Evolutionary conservation across 2,329 filamentous ascomycete species (phyloP), one percentile per base, ranked within the genome.

Genomic region (Fusarium domesticum): DNA sequence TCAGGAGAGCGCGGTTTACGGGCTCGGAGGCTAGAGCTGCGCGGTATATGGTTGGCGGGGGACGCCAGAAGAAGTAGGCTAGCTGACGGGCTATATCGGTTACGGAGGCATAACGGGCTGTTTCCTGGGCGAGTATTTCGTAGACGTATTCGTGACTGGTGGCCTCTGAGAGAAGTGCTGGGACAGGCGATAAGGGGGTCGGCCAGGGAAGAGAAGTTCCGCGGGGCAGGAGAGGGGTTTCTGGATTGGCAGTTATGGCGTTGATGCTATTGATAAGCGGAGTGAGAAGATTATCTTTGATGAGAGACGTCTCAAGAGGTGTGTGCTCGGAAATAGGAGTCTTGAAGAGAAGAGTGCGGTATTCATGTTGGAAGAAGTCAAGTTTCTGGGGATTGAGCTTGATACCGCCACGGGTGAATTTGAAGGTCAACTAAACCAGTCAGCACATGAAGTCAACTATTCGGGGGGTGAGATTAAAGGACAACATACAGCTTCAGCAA

Each of bases 321-420:
- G 59, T 59, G 5, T 60, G 55, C 6, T 52, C 50, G 4, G 55
- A 17, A 20, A 51, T 17, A 6, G 56, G 57, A 2, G 59, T 50
- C 32, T 53, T 52, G 32, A 70, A 55, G 18, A 70, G 60, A 6
- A 64, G 56, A 20, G 63, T 64, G 15, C 64, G 57, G 61, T 92
- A 88, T 36, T 80, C 77, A 56, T 79, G 81, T 60, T 96, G 89
- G 37, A 97, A 77, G 64, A 84, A 89, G 57, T 81, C 78, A 14
- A 97, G 76, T 63, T 97, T 98, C 37, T 83, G 81, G 39, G 84
- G 78, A 16, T 86, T 83, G 15, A 96, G 88, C 12, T 86, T 85
- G 6, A 91, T 89, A 64, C 96, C 91, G 8, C 92, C 92, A 57
- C 86, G 88, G 3, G 90, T 97, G 68, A 96, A 95, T 61, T 89